Percentiles rank a stretch among this genome's conserved stretches.
These are phyloP conservation scores for Microcos paniculata DNA, from an alignment of 345 rosid genomes.

Conservation along the genomic window DNA sequence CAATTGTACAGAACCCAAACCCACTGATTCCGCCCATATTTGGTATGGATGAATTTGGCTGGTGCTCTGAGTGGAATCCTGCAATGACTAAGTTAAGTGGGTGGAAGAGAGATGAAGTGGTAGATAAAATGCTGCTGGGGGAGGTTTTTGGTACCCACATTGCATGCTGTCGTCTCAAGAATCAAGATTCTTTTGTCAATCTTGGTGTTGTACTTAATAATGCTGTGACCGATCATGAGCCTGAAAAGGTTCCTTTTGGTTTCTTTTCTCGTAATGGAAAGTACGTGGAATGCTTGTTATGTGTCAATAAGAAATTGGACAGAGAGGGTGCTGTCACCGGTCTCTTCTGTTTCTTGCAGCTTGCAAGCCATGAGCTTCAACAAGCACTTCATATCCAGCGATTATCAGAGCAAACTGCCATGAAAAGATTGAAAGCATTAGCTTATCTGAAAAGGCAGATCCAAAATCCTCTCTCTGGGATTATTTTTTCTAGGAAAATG, in stretches of 20 bases:
- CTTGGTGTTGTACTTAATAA: slow-evolving; percentile 75
- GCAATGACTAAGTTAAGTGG: slow-evolving; percentile 86
- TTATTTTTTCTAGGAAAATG: slow-evolving; percentile 70
- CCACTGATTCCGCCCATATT: slow-evolving; percentile 95
- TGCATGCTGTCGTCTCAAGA: slow-evolving; percentile 80
- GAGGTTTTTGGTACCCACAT: slow-evolving; percentile 78
- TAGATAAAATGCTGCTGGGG: slow-evolving; percentile 82
- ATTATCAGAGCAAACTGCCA: slow-evolving; percentile 76
- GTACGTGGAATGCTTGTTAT: slow-evolving; percentile 75
- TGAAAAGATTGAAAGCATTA: slow-evolving; percentile 66
- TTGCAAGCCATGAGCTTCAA: slow-evolving; percentile 89
- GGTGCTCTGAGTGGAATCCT: slow-evolving; percentile 98
- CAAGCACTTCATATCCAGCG: slow-evolving; percentile 87
- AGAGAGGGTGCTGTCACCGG: slow-evolving; percentile 75
- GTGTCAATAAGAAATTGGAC: slow-evolving; percentile 79
- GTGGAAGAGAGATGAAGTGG: slow-evolving; percentile 77
- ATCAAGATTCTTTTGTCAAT: slow-evolving; percentile 76
- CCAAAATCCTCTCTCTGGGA: slow-evolving; percentile 74
- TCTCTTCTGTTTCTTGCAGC: slow-evolving; percentile 93
- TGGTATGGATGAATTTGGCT: slow-evolving; percentile 86
- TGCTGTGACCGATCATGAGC: slow-evolving; percentile 66
- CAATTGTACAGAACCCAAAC: slow-evolving; percentile 87
- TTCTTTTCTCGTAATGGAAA: slow-evolving; percentile 71
- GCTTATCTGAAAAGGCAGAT: slow-evolving; percentile 86
- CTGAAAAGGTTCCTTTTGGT: slow-evolving; percentile 79